These are phyloP conservation scores for Phytophthora syringae DNA, from an alignment of 352 stramenopile genomes.

Conservation along the genomic window DNA sequence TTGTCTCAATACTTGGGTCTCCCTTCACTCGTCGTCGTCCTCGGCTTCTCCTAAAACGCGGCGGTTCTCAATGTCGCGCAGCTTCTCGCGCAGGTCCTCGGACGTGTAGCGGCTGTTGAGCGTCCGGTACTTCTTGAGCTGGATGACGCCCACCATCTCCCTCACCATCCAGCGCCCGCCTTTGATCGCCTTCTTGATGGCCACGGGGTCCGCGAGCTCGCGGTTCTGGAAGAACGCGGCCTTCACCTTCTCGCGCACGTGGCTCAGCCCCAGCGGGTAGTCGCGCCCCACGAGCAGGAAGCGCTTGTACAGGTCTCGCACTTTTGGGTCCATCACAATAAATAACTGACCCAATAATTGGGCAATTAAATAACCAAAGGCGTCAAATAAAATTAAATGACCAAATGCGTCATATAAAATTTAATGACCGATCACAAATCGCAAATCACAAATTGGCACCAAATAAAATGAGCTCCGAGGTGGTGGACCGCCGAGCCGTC, in stretches of 20 bases:
- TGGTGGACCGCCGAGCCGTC: constrained; percentile 31
- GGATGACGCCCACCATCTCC: constrained; percentile 97
- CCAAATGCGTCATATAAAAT: too few relatives aligned
- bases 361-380: too few relatives aligned
- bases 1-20: neutral
- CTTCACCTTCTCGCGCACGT: constrained; percentile 94
- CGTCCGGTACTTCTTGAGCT: constrained; percentile 97
- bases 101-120: constrained; percentile 94
- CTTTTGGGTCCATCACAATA: constrained; percentile 89
- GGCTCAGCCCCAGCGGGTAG: constrained; percentile 93
- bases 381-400: neutral
- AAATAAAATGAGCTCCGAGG: constrained; percentile 23
- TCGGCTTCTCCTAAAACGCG: constrained; percentile 26
- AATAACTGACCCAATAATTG: constrained; percentile 1
- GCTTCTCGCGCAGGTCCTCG: constrained; percentile 71
- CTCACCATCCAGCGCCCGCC: constrained; percentile 94
- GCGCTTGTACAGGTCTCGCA: constrained; percentile 96
- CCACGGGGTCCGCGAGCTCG: constrained; percentile 67
- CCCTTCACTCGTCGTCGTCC: neutral
- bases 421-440: too few relatives aligned
- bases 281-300: constrained; percentile 94
- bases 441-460: too few relatives aligned
- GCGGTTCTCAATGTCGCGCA: constrained; percentile 58
- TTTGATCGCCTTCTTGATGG: constrained; percentile 93
- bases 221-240: constrained; percentile 89